Evolutionary conservation across 306 rosid species (phyloP), one percentile per base, ranked within the genome.

Genomic region (Hylodesmum podocarpum): DNA sequence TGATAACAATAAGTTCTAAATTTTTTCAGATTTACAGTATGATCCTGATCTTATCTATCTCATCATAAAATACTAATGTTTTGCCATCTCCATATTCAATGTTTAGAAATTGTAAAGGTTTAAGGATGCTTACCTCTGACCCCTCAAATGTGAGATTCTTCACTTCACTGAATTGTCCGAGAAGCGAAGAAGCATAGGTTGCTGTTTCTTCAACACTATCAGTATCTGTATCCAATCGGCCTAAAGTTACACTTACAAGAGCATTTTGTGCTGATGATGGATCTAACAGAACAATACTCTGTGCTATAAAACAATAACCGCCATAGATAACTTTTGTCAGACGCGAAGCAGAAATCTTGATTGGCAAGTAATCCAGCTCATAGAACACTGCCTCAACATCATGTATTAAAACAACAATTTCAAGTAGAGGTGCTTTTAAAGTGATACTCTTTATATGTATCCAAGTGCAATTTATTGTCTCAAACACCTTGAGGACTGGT

Each of bases 261-360:
- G 72, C 78, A 36, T 61, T 61, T n/a, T 13, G 25, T 16, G 78
- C 73, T 31, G 80, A 47, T 8, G 64, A 49, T 31, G 51, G 72
- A 39, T 58, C 36, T 19, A 11, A 41, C 57, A 63, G 47, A 63
- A 40, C 12, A 22, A 76, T 0, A 4, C 14, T 4, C 1, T 19
- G 47, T 39, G 78, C 10, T 5, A 29, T 4, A 10, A 0, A 3
- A 31, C 13, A 25, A 50, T 8, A 1, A 28, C 27, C 46, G 1
- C 12, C 0, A 50, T 2, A 51, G 5, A 31, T 27, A 27, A 78
- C 29, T 8, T 70, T 16, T 12, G 6, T 78, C 7, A 70, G 19
- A 34, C 9, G 25, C 1, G 27, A 61, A 15, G 36, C 57, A 71
- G 49, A 27, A 71, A 79, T 36, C 4, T 27, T 49, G 14, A 71